These are phyloP conservation scores for Myxozyma lipomycoides DNA, from an alignment of 805 yeast genomes.

Conservation along the genomic window DNA sequence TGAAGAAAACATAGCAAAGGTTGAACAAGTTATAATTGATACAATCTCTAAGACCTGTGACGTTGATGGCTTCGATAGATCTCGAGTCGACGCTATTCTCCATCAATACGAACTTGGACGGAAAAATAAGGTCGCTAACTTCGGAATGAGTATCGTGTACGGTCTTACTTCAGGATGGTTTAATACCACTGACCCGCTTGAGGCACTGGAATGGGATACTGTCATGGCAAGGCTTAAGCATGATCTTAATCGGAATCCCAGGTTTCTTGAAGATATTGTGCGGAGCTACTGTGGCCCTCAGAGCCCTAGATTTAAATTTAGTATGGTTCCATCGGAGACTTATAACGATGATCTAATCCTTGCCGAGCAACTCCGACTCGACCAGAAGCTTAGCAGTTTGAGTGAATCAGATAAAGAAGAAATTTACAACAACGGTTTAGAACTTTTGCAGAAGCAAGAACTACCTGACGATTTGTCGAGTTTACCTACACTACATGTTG, in stretches of 20 bases:
- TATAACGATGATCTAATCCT: constrained; percentile 49
- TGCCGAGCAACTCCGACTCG: constrained; percentile 57
- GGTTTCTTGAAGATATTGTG: constrained; percentile 58
- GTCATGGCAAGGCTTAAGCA: constrained; percentile 56
- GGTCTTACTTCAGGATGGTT: constrained; percentile 82
- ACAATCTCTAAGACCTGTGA: constrained; percentile 46
- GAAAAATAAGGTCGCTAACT: constrained; percentile 84
- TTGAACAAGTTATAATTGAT: constrained; percentile 48
- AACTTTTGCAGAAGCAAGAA: constrained; percentile 60
- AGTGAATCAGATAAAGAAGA: constrained; percentile 53
- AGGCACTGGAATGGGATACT: constrained; percentile 60
- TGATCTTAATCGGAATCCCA: constrained; percentile 54
- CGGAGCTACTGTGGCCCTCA: constrained; percentile 47
- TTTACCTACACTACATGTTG: constrained; percentile 70
- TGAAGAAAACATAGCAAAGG: constrained; percentile 42
- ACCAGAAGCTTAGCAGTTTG: constrained; percentile 43
- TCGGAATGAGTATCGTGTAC: constrained; percentile 74
- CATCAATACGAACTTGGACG: constrained; percentile 82
- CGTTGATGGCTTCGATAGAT: constrained; percentile 45
- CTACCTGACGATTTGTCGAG: constrained; percentile 68
- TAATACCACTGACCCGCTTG: constrained; percentile 73
- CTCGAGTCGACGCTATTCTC: constrained; percentile 75
- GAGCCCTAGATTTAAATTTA: constrained; percentile 62
- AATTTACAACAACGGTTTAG: constrained; percentile 57
- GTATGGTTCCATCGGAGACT: constrained; percentile 65